Evolutionary conservation across 2,329 filamentous ascomycete genomes (phyloP).

Genomic region (Fusarium lateritium): DNA sequence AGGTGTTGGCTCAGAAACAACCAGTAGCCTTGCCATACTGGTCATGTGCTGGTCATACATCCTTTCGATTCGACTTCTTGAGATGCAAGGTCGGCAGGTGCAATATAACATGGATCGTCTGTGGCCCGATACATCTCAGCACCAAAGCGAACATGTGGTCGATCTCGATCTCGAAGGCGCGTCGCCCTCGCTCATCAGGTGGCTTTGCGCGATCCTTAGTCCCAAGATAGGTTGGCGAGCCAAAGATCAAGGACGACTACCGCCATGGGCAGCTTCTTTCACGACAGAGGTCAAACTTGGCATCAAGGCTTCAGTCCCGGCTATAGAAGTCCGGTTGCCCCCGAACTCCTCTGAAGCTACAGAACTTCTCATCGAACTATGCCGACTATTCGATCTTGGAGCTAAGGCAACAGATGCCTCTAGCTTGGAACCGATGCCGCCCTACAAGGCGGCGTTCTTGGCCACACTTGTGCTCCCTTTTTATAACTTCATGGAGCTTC

Average conservation of each 20-base stretch:
- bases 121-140: neutral
- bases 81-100: constrained; percentile 14
- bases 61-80: constrained; percentile 7
- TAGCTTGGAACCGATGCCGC: neutral
- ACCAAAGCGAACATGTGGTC: neutral
- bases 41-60: constrained; percentile 26
- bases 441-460: constrained; percentile 13
- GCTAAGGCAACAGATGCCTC: neutral
- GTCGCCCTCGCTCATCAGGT: constrained; percentile 5
- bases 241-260: neutral
- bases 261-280: neutral
- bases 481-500: neutral
- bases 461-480: constrained; percentile 20
- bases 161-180: constrained; percentile 4
- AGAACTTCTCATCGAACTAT: constrained; percentile 22
- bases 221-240: constrained; percentile 8
- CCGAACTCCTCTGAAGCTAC: constrained; percentile 9
- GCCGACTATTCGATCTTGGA: constrained; percentile 5
- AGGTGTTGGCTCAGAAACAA: neutral
- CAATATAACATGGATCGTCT: constrained; percentile 6
- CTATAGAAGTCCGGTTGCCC: neutral
- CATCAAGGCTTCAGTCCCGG: neutral
- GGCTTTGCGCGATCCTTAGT: constrained; percentile 13
- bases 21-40: constrained; percentile 6
- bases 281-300: neutral